Percentiles rank a stretch among this genome's conserved stretches.
Conservation (phyloP, 2,329 filamentous ascomycete genomes). For the Talaromyces albobiverticillius region DNA sequence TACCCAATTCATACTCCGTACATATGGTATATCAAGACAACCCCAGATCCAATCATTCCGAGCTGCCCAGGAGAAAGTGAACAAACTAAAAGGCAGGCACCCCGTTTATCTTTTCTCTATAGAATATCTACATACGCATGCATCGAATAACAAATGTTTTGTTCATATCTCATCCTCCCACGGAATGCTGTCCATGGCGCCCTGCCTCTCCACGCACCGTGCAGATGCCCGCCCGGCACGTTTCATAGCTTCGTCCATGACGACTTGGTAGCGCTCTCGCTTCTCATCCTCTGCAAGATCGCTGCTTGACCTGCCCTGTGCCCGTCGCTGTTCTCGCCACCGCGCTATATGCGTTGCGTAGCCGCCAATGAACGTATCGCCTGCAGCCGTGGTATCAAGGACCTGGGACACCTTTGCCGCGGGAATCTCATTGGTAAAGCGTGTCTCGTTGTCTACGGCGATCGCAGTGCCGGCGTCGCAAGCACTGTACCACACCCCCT, state of each 20-base stretch:
- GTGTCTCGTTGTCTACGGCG: conserved; percentile 26
- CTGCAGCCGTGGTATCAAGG: conserved; percentile 89
- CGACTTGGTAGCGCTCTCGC: conserved; percentile 34
- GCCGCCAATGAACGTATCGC: conserved; percentile 89
- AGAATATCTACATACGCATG: no score
- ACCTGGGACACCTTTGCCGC: conserved; percentile 70
- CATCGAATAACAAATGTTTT: neutral
- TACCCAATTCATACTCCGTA: no score
- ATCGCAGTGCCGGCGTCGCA: conserved; percentile 46
- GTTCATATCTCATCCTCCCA: conserved; percentile 42
- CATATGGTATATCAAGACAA: no score
- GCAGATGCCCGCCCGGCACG: conserved; percentile 45
- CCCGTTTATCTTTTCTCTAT: no score
- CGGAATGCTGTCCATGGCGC: conserved; percentile 49
- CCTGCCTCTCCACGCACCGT: conserved; percentile 42
- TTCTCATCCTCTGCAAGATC: conserved; percentile 34
- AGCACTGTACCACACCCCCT: conserved; percentile 69
- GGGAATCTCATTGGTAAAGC: conserved; percentile 45
- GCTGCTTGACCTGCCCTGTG: conserved; percentile 52
- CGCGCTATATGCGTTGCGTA: conserved; percentile 73
- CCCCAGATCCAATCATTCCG: no score
- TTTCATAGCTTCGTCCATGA: conserved; percentile 46
- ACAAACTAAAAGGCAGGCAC: no score
- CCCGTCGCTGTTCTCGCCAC: conserved; percentile 38
- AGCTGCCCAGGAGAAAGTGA: no score